Percentiles rank a stretch among this genome's conserved stretches.
Evolutionary conservation across 805 yeast genomes (phyloP).

Genomic region (Scheffersomyces spartinae): DNA sequence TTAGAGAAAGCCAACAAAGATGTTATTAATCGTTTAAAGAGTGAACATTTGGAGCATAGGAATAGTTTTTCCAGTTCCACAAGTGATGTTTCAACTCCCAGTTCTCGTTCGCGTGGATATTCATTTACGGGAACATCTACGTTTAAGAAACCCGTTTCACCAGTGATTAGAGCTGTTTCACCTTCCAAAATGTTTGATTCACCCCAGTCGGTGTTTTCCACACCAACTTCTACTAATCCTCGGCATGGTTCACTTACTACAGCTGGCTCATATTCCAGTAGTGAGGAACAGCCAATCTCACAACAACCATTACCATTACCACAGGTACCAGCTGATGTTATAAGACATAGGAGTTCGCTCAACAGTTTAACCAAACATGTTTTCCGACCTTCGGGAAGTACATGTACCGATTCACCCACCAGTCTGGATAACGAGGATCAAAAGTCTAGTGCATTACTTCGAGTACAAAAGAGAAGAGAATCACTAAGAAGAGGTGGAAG

Average conservation of each 20-base stretch:
- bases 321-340: too few species aligned
- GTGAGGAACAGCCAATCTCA: too few species aligned
- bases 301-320: conserved; percentile 3
- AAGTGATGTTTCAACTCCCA: conserved; percentile 28
- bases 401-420: too few species aligned
- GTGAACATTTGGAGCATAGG: conserved; percentile 62
- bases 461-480: conserved; percentile 45
- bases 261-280: conserved; percentile 5
- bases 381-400: too few species aligned
- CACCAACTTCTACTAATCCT: conserved; percentile 25
- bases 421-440: conserved; percentile 61
- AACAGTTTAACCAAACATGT: too few species aligned
- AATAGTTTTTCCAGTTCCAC: conserved; percentile 39
- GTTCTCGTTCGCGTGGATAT: conserved; percentile 23
- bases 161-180: too few species aligned
- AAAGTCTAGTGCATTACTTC: conserved; percentile 34
- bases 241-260: conserved; percentile 11
- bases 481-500: conserved; percentile 17
- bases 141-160: too few species aligned
- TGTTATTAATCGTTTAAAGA: conserved; percentile 75
- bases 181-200: too few species aligned
- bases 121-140: conserved; percentile 15
- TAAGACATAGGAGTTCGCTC: too few species aligned
- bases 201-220: too few species aligned
- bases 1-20: conserved; percentile 91